phyloP scores from a whole-genome alignment of 2,329 filamentous ascomycete species.

The Scytalidium lignicola region DNA sequence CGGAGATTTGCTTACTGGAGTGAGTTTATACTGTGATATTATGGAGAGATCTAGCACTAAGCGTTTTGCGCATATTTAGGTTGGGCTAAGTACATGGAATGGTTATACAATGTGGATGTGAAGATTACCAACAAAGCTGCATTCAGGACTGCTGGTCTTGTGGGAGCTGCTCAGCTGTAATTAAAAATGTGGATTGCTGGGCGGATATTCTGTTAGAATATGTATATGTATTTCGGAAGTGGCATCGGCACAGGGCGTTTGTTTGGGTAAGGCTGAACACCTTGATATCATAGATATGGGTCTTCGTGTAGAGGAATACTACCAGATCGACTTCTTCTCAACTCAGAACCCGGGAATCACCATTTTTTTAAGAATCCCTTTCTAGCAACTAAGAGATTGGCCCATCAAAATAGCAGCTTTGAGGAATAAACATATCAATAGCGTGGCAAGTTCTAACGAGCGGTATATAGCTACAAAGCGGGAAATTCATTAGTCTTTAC shows the following conservation, averaged over 20 bases:
- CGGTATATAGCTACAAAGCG: background rate
- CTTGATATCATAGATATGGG: background rate
- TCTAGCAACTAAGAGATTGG: no score
- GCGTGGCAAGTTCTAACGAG: no score
- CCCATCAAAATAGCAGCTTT: no score
- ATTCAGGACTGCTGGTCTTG: constrained; percentile 59
- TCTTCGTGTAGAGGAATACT: background rate
- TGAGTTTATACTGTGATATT: constrained; percentile 42
- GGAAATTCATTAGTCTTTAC: background rate
- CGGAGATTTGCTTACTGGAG: constrained; percentile 96
- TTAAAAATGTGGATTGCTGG: constrained; percentile 39
- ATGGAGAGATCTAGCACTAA: background rate
- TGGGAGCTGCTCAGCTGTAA: constrained; percentile 46
- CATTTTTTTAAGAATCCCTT: no score
- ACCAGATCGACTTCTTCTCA: no score
- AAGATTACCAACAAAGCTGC: constrained; percentile 55
- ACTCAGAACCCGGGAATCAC: no score
- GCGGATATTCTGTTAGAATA: background rate
- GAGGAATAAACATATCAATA: no score
- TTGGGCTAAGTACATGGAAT: constrained; percentile 92
- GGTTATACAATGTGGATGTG: constrained; percentile 82
- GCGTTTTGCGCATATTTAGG: constrained; percentile 45
- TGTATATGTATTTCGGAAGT: background rate
- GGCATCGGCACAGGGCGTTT: background rate
- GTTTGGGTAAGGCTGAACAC: background rate